Percentiles rank a stretch among this genome's conserved stretches.
These are phyloP conservation scores for Nidula niveotomentosa DNA, from an alignment of 1,284 basidiomycete genomes.

Conservation along the genomic window DNA sequence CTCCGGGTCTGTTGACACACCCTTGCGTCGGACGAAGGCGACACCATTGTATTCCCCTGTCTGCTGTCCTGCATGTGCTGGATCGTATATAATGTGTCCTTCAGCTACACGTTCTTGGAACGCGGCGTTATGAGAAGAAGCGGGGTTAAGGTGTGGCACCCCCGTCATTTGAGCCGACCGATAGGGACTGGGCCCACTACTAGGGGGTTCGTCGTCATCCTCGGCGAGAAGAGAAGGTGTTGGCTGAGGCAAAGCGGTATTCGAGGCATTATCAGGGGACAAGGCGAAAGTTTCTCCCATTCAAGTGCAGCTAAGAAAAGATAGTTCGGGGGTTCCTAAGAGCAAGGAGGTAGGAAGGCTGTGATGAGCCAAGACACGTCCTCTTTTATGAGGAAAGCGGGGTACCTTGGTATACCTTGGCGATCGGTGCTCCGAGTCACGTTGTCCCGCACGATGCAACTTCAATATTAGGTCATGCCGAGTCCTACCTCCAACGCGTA, in stretches of 20 bases:
- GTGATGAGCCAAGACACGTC: constrained; percentile 10
- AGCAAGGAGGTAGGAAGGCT: constrained; percentile 8
- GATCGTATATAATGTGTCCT: neutral
- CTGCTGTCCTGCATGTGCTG: neutral
- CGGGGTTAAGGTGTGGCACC: constrained; percentile 2
- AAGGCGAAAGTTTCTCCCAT: constrained; percentile 31
- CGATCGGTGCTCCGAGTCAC: constrained; percentile 6
- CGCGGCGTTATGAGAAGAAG: constrained; percentile 3
- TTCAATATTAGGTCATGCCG: neutral
- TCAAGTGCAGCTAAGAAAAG: constrained; percentile 15
- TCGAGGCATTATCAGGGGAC: constrained; percentile 23
- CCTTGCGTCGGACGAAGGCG: neutral
- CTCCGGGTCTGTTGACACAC: neutral
- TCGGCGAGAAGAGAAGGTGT: constrained; percentile 28
- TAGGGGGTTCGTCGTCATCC: constrained; percentile 41
- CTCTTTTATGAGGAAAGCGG: constrained; percentile 7
- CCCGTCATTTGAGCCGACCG: constrained; percentile 28
- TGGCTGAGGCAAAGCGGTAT: constrained; percentile 27
- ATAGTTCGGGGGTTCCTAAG: constrained; percentile 1
- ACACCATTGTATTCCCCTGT: neutral
- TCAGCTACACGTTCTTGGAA: neutral
- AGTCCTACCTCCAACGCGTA: neutral
- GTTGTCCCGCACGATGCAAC: constrained; percentile 1
- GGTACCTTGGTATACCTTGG: neutral
- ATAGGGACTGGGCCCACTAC: constrained; percentile 29